Evolutionary conservation across 2,329 filamentous ascomycete genomes (phyloP).

Genomic region (Monilinia laxa): DNA sequence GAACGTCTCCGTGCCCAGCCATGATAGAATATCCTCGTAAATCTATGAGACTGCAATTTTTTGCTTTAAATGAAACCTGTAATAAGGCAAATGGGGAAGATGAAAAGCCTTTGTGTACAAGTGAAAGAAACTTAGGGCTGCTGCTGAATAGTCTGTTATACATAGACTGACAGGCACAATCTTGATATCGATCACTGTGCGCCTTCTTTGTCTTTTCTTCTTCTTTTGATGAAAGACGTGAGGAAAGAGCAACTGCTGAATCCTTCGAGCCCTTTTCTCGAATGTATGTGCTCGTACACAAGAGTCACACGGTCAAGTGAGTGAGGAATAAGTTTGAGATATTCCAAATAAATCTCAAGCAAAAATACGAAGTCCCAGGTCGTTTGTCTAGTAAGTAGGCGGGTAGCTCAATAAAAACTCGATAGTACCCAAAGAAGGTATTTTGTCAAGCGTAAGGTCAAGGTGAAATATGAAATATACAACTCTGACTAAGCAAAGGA

Average conservation of each 20-base stretch:
- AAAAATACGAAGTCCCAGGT: background rate
- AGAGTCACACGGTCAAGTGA: constrained; percentile 1
- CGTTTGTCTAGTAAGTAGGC: background rate
- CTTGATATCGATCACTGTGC: background rate
- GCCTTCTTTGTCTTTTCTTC: background rate
- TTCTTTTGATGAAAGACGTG: background rate
- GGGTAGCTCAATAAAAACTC: too few relatives aligned
- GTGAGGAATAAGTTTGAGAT: background rate
- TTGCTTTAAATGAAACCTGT: background rate
- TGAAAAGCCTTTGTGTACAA: background rate
- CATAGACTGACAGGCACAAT: background rate
- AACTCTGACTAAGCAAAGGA: too few relatives aligned
- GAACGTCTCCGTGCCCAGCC: constrained; percentile 53
- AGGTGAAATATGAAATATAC: too few relatives aligned
- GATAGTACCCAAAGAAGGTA: too few relatives aligned
- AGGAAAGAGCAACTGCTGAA: background rate
- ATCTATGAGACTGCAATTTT: background rate
- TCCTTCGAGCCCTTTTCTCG: background rate
- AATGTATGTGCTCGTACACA: background rate
- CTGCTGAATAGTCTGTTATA: background rate
- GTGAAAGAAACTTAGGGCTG: background rate
- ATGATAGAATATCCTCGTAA: constrained; percentile 37
- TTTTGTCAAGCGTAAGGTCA: too few relatives aligned
- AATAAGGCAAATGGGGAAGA: background rate
- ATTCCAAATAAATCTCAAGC: background rate